Conservation (phyloP, 2,329 filamentous ascomycete species). For the Rhinocladiella similis region DNA sequence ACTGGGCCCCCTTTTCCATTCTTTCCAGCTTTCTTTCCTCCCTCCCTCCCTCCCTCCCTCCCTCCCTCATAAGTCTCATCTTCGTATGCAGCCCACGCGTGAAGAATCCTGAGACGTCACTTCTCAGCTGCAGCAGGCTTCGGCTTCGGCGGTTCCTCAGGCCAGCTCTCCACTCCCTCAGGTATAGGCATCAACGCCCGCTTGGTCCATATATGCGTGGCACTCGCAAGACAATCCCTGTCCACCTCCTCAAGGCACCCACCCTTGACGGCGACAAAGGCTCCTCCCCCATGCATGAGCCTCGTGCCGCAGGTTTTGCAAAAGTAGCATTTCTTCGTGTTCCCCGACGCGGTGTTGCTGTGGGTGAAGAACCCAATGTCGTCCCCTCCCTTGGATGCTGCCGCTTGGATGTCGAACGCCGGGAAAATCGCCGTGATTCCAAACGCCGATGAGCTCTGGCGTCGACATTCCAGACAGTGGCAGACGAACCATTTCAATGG, state of each 20-base stretch:
- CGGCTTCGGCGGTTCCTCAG: conserved; percentile 48
- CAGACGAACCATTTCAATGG: conserved; percentile 70
- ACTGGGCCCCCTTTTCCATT: too few species aligned
- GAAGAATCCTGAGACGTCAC: too few species aligned
- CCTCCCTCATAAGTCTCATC: too few species aligned
- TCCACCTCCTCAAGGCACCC: conserved; percentile 66
- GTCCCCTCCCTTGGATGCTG: background rate
- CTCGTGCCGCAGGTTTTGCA: conserved; percentile 67
- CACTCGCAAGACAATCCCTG: conserved; percentile 57
- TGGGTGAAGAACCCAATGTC: conserved; percentile 47
- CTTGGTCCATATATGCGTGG: conserved; percentile 69
- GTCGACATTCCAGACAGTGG: conserved; percentile 67
- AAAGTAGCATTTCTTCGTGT: conserved; percentile 64
- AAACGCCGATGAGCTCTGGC: conserved; percentile 67
- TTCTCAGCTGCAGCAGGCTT: background rate
- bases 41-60: too few species aligned
- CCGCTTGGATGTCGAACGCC: conserved; percentile 57
- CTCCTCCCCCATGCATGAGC: conserved; percentile 63
- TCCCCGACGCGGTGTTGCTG: conserved; percentile 56
- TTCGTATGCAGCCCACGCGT: too few species aligned
- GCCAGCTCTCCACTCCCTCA: conserved; percentile 59
- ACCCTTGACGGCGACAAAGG: conserved; percentile 65
- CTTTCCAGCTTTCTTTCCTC: too few species aligned
- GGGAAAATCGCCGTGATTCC: conserved; percentile 71
- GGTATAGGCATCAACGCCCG: conserved; percentile 69